Evolutionary conservation across 176 grass and related monocot genomes (phyloP), one percentile per base, ranked within the genome.

Genomic region (Bothriochloa decipiens): DNA sequence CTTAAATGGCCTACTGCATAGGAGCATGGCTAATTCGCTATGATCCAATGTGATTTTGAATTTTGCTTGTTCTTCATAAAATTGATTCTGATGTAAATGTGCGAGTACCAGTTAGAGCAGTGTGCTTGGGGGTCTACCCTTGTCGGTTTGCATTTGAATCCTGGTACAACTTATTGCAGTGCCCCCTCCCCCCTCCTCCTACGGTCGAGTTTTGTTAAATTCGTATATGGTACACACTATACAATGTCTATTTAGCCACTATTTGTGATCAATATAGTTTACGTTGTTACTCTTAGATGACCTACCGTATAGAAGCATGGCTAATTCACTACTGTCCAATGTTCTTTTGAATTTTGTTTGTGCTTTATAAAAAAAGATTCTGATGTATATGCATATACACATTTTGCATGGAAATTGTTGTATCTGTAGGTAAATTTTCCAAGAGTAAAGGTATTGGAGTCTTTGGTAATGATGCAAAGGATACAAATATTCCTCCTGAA

Each of bases 401-500:
- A 27, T 82, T 39, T 80, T 84, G 25, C 81, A 33, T 86, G 32
- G 5, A 80, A 74, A 65, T 88, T 78, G 7, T 86, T 67, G 9
- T 17, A 50, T 52, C 67, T 88, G 29, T 76, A 95, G 96, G 93
- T 70, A 98, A 98, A 58, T 98, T 95, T 79, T 98, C 96, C 8
- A 95, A 95, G 82, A 98, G 86, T 37, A 89, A 98, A 7, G 96
- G 96, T 88, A 82, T 98, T 70, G 96, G 96, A 83, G 91, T 98
- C 72, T 98, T 98, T 93, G 93, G 96, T 77, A 98, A 93, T 71
- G 96, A 98, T 61, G 96, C 96, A 13, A 95, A 92, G 57, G 91
- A 84, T 82, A 98, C 96, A 70, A 81, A 93, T 55, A 93, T 98
- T 90, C 85, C 93, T 63, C 47, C 92, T 73, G 91, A 95, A 93